These are phyloP conservation scores for Lagerstroemia speciosa DNA, from an alignment of 345 rosid species.

Conservation along the genomic window DNA sequence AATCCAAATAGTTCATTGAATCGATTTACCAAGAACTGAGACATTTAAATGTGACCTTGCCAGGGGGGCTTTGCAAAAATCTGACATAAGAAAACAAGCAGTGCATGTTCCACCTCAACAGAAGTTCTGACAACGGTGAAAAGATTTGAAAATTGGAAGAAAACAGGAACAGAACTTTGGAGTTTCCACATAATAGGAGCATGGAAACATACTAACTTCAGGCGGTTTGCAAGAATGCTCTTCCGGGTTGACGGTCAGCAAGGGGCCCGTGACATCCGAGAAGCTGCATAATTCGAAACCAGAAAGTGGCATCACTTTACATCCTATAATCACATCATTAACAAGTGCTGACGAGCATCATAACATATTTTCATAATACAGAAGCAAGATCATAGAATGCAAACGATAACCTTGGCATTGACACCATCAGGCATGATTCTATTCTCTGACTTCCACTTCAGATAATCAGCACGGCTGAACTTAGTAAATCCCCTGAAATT, in stretches of 20 bases:
- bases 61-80: no score
- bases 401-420: slow-evolving; percentile 33
- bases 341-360: neutral
- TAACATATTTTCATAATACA: neutral
- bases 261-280: slow-evolving; percentile 24
- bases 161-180: neutral
- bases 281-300: slow-evolving; percentile 2
- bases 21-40: no score
- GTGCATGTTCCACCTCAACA: neutral
- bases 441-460: slow-evolving; percentile 32
- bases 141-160: neutral
- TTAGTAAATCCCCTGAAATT: slow-evolving; percentile 47
- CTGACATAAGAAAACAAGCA: no score
- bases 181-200: neutral
- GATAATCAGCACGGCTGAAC: slow-evolving; percentile 40
- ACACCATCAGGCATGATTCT: slow-evolving; percentile 49
- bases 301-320: neutral
- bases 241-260: slow-evolving; percentile 25
- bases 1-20: no score
- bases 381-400: neutral
- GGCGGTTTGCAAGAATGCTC: slow-evolving; percentile 18
- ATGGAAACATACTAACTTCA: neutral
- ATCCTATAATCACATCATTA: neutral
- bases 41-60: no score
- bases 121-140: neutral